Evolutionary conservation across 768 basidiomycete species (phyloP), one percentile per base, ranked within the genome.

Genomic region (Mycena vitilis): DNA sequence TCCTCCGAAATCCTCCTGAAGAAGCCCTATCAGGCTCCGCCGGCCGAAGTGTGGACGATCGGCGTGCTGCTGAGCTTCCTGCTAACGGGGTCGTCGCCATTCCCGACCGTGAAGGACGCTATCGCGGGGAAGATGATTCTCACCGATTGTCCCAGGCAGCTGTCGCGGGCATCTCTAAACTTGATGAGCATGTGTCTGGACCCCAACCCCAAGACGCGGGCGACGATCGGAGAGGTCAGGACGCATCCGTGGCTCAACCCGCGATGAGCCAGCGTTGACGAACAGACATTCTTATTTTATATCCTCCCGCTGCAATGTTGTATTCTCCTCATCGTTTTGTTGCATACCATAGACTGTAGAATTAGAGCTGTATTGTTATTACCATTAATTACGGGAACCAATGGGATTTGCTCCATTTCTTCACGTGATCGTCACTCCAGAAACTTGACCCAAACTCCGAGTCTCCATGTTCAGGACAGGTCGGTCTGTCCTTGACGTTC

Each of bases 21-120:
- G 78, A 89, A 89, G 75, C 87, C 89, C 13, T 98, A 99, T 77
- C 94, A 93, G 67, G 96, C 97, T 0, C 90, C 95, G 0, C 96
- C 96, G 45, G 95, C 95, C 30, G 97, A 99, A 78, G 89, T 99
- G 51, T 99, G 97, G 97, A 95, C 93, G 10, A 88, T 98, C 25
- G 97, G 97, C 20, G 94, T 99, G 40, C 88, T 99, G 63, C 89
- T 99, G 73, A 97, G 95, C 53, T 98, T 95, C 77, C 86, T 99
- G 63, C 87, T 99, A 59, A 96, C 95, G 22, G 97, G 97, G 4
- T 85, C 92, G 67, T 93, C 97, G 20, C 96, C 96, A 2, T 99
- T 99, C 78, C 94, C 95, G 54, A 93, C 93, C 20, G 91, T 92
- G 71, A 87, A 89, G 74, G 91, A 94, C 74, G 91, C 92, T n/a